phyloP scores from a whole-genome alignment of 2,329 filamentous ascomycete genomes.

The Lecanoromycetidae sp. region DNA sequence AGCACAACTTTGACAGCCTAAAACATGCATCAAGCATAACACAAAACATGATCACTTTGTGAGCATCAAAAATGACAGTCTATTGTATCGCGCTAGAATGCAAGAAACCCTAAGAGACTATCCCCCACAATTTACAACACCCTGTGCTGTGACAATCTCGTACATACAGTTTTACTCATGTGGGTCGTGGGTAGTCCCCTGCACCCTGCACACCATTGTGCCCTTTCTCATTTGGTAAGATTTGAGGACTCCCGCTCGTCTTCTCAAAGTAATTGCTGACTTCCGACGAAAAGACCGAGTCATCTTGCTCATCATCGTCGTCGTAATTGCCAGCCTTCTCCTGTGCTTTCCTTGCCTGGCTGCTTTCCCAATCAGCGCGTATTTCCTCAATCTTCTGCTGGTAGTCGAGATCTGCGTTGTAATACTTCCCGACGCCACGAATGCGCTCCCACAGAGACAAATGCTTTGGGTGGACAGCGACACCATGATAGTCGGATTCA shows the following conservation, averaged over 20 bases:
- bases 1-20: too few relatives aligned
- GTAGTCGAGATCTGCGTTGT: conserved; percentile 73
- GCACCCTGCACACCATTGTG: background rate
- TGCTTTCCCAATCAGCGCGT: conserved; percentile 45
- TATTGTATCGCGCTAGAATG: background rate
- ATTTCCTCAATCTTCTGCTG: conserved; percentile 77
- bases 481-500: conserved; percentile 76
- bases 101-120: too few relatives aligned
- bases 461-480: conserved; percentile 82
- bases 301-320: conserved; percentile 31
- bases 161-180: background rate
- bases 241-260: conserved; percentile 25
- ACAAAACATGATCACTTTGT: too few relatives aligned
- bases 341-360: conserved; percentile 35
- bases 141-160: too few relatives aligned
- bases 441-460: conserved; percentile 79
- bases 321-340: conserved; percentile 37
- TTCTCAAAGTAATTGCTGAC: conserved; percentile 44
- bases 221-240: conserved; percentile 16
- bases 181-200: background rate
- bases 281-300: conserved; percentile 37
- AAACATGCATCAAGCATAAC: too few relatives aligned
- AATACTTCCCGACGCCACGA: conserved; percentile 64
- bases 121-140: too few relatives aligned
- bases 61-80: background rate